Percentiles rank a stretch among this genome's conserved stretches.
These are phyloP conservation scores for Saturnispora ahearnii DNA, from an alignment of 805 yeast species.

Conservation along the genomic window DNA sequence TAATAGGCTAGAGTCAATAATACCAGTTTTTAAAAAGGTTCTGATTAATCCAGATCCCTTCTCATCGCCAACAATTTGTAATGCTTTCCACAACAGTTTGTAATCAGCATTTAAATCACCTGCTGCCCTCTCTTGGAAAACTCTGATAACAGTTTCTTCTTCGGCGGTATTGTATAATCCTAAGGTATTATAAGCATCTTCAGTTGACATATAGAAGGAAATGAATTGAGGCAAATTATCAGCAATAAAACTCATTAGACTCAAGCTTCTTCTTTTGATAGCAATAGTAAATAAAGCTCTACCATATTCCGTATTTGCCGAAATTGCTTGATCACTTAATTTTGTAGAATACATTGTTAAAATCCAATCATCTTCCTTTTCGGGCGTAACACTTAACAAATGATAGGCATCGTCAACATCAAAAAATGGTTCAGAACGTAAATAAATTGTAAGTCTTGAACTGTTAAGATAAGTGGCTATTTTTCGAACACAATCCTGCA, in stretches of 20 bases:
- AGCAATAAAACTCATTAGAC: slow-evolving; percentile 48
- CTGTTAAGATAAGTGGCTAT: slow-evolving; percentile 35
- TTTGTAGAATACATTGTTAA: slow-evolving; percentile 66
- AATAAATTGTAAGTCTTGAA: slow-evolving; percentile 25
- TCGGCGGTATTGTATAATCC: slow-evolving; percentile 43
- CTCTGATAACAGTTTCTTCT: slow-evolving; percentile 47
- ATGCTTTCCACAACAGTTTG: slow-evolving; percentile 45
- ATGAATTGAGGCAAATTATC: slow-evolving; percentile 31
- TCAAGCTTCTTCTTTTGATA: slow-evolving; percentile 43
- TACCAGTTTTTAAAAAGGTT: slow-evolving; percentile 53
- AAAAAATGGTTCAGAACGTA: slow-evolving; percentile 42
- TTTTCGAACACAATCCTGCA: slow-evolving; percentile 33
- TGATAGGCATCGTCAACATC: slow-evolving; percentile 41
- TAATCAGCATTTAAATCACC: slow-evolving; percentile 39
- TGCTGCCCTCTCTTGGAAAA: slow-evolving; percentile 39
- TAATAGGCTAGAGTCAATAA: slow-evolving; percentile 47
- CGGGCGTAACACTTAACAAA: slow-evolving; percentile 39
- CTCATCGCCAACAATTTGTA: slow-evolving; percentile 45
- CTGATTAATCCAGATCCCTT: slow-evolving; percentile 47
- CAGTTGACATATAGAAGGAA: slow-evolving; percentile 12
- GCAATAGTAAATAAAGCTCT: slow-evolving; percentile 60
- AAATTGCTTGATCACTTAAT: slow-evolving; percentile 38
- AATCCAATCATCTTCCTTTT: slow-evolving; percentile 61
- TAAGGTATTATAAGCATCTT: slow-evolving; percentile 39
- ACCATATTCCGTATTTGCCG: slow-evolving; percentile 34